Conservation (phyloP, 768 basidiomycete genomes). For the Mrakia gelida region DNA sequence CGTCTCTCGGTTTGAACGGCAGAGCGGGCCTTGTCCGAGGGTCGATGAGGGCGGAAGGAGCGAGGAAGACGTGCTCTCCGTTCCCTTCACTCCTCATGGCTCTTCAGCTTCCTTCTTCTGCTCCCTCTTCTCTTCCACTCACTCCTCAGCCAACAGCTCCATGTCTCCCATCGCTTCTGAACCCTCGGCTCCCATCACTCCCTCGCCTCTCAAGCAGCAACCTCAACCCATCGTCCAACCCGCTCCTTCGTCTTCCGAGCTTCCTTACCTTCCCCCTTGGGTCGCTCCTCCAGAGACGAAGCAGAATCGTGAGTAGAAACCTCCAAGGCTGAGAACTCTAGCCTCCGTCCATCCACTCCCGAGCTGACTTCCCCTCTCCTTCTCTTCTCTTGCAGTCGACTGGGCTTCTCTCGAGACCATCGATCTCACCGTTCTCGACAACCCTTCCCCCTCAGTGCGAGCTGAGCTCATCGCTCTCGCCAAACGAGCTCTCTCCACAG, state of each 20-base stretch:
- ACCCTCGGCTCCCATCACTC: neutral
- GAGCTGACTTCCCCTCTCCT: neutral
- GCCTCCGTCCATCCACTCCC: neutral
- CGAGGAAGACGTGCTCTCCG: too few species aligned
- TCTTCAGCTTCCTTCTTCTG: neutral
- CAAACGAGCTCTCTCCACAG: conserved; percentile 35
- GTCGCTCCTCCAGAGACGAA: conserved; percentile 1
- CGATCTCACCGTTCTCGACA: conserved; percentile 35
- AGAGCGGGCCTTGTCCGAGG: too few species aligned
- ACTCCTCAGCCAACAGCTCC: neutral
- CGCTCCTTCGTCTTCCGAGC: neutral
- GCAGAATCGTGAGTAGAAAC: neutral
- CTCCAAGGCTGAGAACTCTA: neutral
- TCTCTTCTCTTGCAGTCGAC: conserved; percentile 5
- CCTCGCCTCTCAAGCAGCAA: neutral
- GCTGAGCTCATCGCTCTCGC: conserved; percentile 27
- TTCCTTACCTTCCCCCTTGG: neutral
- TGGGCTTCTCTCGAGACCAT: conserved; percentile 36
- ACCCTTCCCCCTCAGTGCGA: conserved; percentile 28
- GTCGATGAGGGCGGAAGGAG: too few species aligned
- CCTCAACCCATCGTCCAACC: neutral
- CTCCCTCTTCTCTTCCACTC: neutral
- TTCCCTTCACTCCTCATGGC: too few species aligned
- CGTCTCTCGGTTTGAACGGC: too few species aligned
- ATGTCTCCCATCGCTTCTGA: conserved; percentile 1